Evolutionary conservation across 495 filamentous ascomycete genomes (phyloP).

Genomic region (Ascobolus immersus): DNA sequence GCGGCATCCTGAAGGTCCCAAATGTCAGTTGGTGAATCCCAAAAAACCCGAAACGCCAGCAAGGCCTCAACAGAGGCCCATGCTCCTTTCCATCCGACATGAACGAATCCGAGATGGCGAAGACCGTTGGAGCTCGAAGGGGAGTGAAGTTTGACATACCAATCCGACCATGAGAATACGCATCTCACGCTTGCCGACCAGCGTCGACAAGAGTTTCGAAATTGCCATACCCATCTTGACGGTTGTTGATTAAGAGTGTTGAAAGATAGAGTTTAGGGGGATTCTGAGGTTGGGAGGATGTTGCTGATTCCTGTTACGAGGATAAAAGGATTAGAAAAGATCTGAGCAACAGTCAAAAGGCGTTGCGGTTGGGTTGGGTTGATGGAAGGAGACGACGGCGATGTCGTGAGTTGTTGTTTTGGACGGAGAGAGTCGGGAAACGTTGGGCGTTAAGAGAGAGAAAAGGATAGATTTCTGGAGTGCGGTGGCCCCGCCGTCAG

Average conservation of each 20-base stretch:
- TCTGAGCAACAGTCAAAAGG: no score
- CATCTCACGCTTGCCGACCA: conserved; percentile 99
- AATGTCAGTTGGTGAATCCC: no score
- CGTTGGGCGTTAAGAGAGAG: no score
- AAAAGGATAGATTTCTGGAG: no score
- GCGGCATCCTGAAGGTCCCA: conserved; percentile 58
- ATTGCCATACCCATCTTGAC: conserved; percentile 82
- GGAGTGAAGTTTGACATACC: conserved; percentile 11
- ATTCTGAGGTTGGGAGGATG: conserved; percentile 35
- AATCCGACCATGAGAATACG: conserved; percentile 98
- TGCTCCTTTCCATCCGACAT: no score
- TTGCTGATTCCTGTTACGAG: conserved; percentile 20
- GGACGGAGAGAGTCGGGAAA: no score
- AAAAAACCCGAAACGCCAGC: no score
- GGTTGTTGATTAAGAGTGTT: conserved; percentile 16
- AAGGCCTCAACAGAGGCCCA: no score
- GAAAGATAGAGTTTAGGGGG: conserved; percentile 30
- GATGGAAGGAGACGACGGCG: conserved; percentile 31
- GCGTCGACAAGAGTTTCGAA: conserved; percentile 76
- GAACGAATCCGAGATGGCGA: no score
- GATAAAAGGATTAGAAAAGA: conserved; percentile 30
- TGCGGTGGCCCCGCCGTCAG: no score
- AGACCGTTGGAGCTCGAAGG: no score
- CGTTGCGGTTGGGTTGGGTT: conserved; percentile 37
- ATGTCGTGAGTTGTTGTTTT: conserved; percentile 28